A percentile compares a stretch with the other conserved stretches of the same genome.
phyloP scores from a whole-genome alignment of 2,329 filamentous ascomycete species.

The Sclerotinia trifoliorum region DNA sequence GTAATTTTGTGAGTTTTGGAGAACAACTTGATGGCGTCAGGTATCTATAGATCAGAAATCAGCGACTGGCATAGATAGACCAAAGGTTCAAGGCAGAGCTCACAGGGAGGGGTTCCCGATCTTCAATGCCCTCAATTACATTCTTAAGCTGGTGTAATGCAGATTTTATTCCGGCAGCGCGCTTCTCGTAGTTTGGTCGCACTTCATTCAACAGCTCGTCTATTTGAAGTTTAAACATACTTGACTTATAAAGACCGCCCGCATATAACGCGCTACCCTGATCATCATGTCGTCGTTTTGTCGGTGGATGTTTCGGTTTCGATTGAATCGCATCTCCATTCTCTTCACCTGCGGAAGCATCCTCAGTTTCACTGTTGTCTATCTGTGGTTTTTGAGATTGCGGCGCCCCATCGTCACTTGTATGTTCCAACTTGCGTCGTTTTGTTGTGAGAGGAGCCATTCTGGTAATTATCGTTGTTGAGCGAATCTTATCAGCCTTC shows the following conservation, averaged over 20 bases:
- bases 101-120: conserved; percentile 48
- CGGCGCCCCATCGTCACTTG: conserved; percentile 11
- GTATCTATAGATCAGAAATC: conserved; percentile 51
- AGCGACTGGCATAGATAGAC: conserved; percentile 9
- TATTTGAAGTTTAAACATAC: conserved; percentile 65
- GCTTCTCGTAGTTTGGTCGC: conserved; percentile 57
- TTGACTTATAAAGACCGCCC: conserved; percentile 57
- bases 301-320: conserved; percentile 21
- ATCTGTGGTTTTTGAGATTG: conserved; percentile 15
- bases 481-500: conserved; percentile 1
- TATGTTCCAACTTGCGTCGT: conserved; percentile 40
- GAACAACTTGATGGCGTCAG: conserved; percentile 65
- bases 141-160: conserved; percentile 54
- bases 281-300: conserved; percentile 29
- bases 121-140: conserved; percentile 56
- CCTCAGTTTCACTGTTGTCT: conserved; percentile 16
- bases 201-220: conserved; percentile 61
- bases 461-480: conserved; percentile 1
- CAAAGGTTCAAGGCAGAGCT: conserved; percentile 17
- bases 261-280: conserved; percentile 44
- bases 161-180: conserved; percentile 52
- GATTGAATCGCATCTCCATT: conserved; percentile 30
- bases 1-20: conserved; percentile 65
- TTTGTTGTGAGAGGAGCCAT: conserved; percentile 38
- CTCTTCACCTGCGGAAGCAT: conserved; percentile 20